These are phyloP conservation scores for Syncephalastrum racemosum DNA, from an alignment of 371 early-diverging fungal species.

Conservation along the genomic window DNA sequence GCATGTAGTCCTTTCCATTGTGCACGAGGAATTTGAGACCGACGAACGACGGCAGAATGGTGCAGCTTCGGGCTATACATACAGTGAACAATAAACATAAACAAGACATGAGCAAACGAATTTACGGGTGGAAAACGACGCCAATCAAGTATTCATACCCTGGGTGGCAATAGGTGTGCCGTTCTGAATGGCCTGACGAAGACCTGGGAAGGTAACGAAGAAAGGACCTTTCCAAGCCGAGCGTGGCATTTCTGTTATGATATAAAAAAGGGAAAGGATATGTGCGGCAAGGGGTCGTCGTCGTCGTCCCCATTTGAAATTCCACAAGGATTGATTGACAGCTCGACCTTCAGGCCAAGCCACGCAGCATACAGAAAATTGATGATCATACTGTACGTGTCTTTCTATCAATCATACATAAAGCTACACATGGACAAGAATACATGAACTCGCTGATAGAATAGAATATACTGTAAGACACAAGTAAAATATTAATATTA, in stretches of 20 bases:
- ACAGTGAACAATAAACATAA: not conserved
- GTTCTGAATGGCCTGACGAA: conserved; percentile 46
- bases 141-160: conserved; percentile 29
- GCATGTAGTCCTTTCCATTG: conserved; percentile 91
- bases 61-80: conserved; percentile 75
- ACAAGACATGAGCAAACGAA: not conserved
- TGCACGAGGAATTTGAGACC: conserved; percentile 92
- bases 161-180: conserved; percentile 56
- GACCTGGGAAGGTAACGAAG: conserved; percentile 79
- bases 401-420: too few relatives aligned
- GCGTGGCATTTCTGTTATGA: conserved; percentile 56
- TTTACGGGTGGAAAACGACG: not conserved
- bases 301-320: too few relatives aligned
- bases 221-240: conserved; percentile 96
- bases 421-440: too few relatives aligned
- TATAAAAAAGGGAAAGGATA: too few relatives aligned
- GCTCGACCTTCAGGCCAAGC: too few relatives aligned
- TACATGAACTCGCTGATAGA: too few relatives aligned
- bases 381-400: too few relatives aligned
- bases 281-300: too few relatives aligned
- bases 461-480: too few relatives aligned
- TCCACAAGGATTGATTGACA: too few relatives aligned
- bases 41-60: conserved; percentile 91
- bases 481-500: too few relatives aligned
- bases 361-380: too few relatives aligned